These are phyloP conservation scores for Kokia cookei DNA, from an alignment of 441 rosid genomes.

Conservation along the genomic window DNA sequence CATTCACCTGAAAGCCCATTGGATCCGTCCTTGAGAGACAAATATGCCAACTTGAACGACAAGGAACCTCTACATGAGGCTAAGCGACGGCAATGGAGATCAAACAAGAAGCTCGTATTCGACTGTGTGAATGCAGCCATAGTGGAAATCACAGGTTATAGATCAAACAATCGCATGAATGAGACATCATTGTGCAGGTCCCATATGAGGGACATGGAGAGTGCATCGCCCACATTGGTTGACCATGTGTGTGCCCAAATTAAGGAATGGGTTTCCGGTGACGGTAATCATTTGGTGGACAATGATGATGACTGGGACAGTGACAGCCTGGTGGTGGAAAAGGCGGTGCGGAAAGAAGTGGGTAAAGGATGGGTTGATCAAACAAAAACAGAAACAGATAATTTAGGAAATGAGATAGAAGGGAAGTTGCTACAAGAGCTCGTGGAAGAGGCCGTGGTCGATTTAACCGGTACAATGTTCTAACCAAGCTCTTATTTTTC, in stretches of 20 bases:
- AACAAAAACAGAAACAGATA: conserved; percentile 44
- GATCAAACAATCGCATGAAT: conserved; percentile 17
- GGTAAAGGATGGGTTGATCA: conserved; percentile 59
- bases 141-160: conserved; percentile 26
- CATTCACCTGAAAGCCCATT: conserved; percentile 73
- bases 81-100: conserved; percentile 51
- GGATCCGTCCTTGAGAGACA: conserved; percentile 32
- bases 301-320: conserved; percentile 36
- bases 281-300: conserved; percentile 12
- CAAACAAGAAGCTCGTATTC: conserved; percentile 45
- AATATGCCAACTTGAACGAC: conserved; percentile 19
- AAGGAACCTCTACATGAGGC: conserved; percentile 58
- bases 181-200: not conserved
- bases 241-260: conserved; percentile 65
- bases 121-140: conserved; percentile 35
- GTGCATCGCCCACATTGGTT: conserved; percentile 23
- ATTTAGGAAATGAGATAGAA: conserved; percentile 52
- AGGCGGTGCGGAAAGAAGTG: conserved; percentile 53
- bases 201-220: conserved; percentile 10
- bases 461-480: conserved; percentile 28
- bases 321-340: conserved; percentile 54
- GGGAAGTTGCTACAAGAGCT: conserved; percentile 61
- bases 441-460: conserved; percentile 65
- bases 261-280: conserved; percentile 51
- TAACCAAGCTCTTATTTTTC: conserved; percentile 7